A percentile compares a stretch with the other conserved stretches of the same genome.
These are phyloP conservation scores for Scheffersomyces titani DNA, from an alignment of 1,139 yeast species.

Conservation along the genomic window DNA sequence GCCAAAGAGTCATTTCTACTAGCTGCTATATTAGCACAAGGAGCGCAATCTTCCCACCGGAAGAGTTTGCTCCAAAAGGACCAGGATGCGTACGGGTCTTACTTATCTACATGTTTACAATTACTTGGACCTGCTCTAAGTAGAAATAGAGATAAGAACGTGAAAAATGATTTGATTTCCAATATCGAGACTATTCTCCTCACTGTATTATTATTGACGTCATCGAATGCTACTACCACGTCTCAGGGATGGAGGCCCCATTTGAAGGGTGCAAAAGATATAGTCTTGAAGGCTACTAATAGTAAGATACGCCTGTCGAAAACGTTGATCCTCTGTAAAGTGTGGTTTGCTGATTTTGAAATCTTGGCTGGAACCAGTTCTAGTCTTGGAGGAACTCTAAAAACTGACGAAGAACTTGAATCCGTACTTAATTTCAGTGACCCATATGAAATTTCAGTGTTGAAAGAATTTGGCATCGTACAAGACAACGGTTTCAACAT, in stretches of 20 bases:
- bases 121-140: constrained; percentile 50
- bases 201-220: constrained; percentile 66
- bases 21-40: constrained; percentile 72
- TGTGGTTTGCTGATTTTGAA: constrained; percentile 71
- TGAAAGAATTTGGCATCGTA: constrained; percentile 39
- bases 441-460: constrained; percentile 38
- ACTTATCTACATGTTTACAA: constrained; percentile 61
- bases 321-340: constrained; percentile 59
- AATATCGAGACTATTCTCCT: constrained; percentile 68
- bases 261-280: constrained; percentile 70
- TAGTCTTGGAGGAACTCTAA: constrained; percentile 65
- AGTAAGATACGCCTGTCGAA: constrained; percentile 31
- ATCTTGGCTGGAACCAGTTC: constrained; percentile 69
- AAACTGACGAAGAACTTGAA: constrained; percentile 52
- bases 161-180: constrained; percentile 36
- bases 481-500: constrained; percentile 57
- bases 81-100: constrained; percentile 64
- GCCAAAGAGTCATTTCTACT: constrained; percentile 60
- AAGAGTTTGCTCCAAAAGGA: constrained; percentile 50
- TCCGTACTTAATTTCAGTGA: constrained; percentile 49
- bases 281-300: constrained; percentile 50
- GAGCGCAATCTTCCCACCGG: constrained; percentile 59
- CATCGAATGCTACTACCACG: constrained; percentile 65
- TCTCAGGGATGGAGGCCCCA: constrained; percentile 79
- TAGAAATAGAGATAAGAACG: constrained; percentile 24